Evolutionary conservation across 139 green algal genomes (phyloP), one percentile per base, ranked within the genome.

Genomic region (Trebouxia sp.): DNA sequence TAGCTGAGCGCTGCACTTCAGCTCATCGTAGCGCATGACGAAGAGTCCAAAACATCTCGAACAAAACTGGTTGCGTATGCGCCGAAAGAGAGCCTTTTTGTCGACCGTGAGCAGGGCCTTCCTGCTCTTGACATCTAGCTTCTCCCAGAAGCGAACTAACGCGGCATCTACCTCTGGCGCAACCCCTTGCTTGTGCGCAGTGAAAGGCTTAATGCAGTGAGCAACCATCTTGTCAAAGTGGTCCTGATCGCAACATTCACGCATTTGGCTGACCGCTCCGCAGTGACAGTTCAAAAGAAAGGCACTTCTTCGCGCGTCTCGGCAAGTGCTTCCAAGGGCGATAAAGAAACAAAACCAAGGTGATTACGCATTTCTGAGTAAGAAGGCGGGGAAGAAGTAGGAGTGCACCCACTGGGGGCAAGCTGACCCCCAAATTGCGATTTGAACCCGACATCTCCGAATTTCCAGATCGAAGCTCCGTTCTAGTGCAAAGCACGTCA

Each of bases 41-140:
- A 86, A 86, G 8, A 86, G 72, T 0, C 83, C 82, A 55, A 72
- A 81, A 50, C 82, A 86, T n/a, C 77, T 41, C 14, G 45, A 76
- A 51, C 82, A 85, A 45, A 83, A 85, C n/a, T 74, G 65, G 17
- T 32, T 55, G 22, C 82, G 65, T 12, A 85, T 85, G 22, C 39
- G 38, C 41, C 80, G 43, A 38, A 85, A 85, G 5, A 84, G 45
- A 17, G 51, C 70, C 28, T 74, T 51, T 38, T 76, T 76, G 6
- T 74, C 42, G 7, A 84, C 76, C 26, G 39, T 45, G 5, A 82
- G 22, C 35, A 79, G 58, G 20, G n/a, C 39, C 11, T 47, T 58
- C 42, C 65, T 58, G 20, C 56, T 43, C 7, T 66, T 58, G 22
- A 83, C 15, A 37, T 42, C 43, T n/a, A 83, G 65, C n/a, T 66